phyloP scores from a whole-genome alignment of 1,139 yeast species.

The Geotrichum carabidarum region DNA sequence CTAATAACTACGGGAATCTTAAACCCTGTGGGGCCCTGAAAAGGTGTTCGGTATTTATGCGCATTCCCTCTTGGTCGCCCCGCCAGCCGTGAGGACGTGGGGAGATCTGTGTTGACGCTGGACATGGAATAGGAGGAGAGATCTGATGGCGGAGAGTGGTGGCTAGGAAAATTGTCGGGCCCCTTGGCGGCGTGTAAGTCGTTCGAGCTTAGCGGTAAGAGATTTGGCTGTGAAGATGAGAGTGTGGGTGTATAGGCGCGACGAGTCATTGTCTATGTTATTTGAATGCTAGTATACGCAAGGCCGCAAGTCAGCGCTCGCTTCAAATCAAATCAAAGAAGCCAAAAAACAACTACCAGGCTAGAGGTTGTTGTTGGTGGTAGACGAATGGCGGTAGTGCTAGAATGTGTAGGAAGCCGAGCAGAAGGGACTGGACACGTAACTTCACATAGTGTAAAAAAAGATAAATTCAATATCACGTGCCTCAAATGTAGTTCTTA shows the following conservation, averaged over 20 bases:
- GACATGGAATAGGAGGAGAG: conserved; percentile 3
- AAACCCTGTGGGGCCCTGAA: conserved; percentile 11
- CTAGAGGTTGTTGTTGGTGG: no score
- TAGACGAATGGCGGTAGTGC: no score
- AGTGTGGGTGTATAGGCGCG: conserved; percentile 11
- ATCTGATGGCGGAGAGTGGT: not conserved
- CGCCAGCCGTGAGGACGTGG: conserved; percentile 3
- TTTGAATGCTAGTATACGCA: not conserved
- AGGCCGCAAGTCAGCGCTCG: not conserved
- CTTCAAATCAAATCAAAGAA: not conserved
- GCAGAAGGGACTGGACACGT: no score
- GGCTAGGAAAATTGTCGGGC: not conserved
- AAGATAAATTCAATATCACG: no score
- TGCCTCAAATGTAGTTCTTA: no score
- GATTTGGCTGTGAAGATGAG: conserved; percentile 5
- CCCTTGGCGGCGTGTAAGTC: not conserved
- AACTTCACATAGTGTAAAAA: no score
- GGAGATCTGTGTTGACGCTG: conserved; percentile 1
- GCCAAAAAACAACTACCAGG: not conserved
- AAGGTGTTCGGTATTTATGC: conserved; percentile 7
- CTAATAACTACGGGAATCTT: conserved; percentile 27
- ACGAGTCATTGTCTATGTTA: conserved; percentile 8
- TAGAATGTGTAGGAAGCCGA: no score
- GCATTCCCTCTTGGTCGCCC: conserved; percentile 16
- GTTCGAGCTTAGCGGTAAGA: conserved; percentile 6